Percentiles rank a stretch among this genome's conserved stretches.
Conservation (phyloP, 2,329 filamentous ascomycete genomes). For the Penicillium sp. region DNA sequence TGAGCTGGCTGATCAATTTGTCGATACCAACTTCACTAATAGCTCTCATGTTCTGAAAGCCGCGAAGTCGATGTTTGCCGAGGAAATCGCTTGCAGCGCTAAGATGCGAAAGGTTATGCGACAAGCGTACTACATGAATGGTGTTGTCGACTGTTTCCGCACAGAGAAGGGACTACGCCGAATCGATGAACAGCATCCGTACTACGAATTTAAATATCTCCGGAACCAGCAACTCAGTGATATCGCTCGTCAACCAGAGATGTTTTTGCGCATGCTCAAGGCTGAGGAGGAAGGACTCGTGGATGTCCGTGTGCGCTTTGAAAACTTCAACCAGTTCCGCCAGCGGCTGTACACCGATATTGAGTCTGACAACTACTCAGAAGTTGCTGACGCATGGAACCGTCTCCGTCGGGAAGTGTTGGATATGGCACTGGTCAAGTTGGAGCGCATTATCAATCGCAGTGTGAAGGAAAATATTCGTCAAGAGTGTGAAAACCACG, state of each 20-base stretch:
- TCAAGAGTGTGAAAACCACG: constrained; percentile 89
- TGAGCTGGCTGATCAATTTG: constrained; percentile 80
- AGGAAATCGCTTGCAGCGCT: constrained; percentile 86
- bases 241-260: constrained; percentile 79
- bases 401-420: constrained; percentile 82
- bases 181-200: constrained; percentile 93
- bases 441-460: constrained; percentile 83
- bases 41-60: constrained; percentile 75
- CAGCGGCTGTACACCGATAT: constrained; percentile 80
- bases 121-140: constrained; percentile 79
- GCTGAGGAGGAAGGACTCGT: constrained; percentile 93
- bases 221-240: constrained; percentile 84
- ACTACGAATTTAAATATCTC: constrained; percentile 97
- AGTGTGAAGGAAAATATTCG: constrained; percentile 94
- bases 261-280: constrained; percentile 96
- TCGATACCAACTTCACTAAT: constrained; percentile 74
- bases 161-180: constrained; percentile 93
- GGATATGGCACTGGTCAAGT: constrained; percentile 76
- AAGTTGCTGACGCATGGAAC: constrained; percentile 94
- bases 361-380: constrained; percentile 92
- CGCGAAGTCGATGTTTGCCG: constrained; percentile 84
- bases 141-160: constrained; percentile 81
- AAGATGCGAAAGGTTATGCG: constrained; percentile 88
- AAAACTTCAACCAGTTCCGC: constrained; percentile 75
- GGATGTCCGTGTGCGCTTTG: constrained; percentile 79